Base-by-base conservation (phyloP, 441 rosid species). In the Gossypium schwendimanii region DNA sequence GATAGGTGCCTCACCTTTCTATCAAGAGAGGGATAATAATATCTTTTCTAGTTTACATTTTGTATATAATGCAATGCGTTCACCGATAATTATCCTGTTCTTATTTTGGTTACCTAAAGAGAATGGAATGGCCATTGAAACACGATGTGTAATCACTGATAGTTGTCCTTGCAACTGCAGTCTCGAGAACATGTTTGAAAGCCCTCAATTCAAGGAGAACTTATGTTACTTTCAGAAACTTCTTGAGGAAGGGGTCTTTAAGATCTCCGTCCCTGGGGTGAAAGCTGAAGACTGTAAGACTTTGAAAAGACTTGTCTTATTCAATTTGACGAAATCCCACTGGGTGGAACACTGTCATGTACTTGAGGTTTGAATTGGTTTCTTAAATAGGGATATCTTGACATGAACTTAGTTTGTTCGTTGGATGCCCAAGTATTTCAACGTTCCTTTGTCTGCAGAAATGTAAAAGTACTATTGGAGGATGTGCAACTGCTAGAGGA, bases 181-280 rank as follows among this genome's bases (percentile, higher is more conserved):
- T 87, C 84, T 90, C 70, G 66, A 79, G 82, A 77, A 72, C 83
- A 82, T 91, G 98, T 95, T 91, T 45, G 86, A 84, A 74, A 89
- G 95, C 83, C 82, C 76, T 77, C 96, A 89, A 69, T 93, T 90
- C 84, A 89, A 88, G 93, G 97, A 93, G 82, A 90, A 91, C 78
- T 77, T 89, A 76, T 78, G 81, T 77, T 84, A 83, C 81, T 88
- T 90, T 69, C 92, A 91, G 80, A 78, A 85, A 69, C 84, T 95
- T 77, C 91, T 91, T 52, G 85, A 79, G 31, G 93, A 91, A 83
- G 98, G 99, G 79, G 81, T 92, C 68, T 93, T 90, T 78, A 97
- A 91, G 75, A 75, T 83, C 71, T 86, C 93, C 44, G 73, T 76
- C 54, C 61, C 78, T 5, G 91, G 83, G 75, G 84, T 73, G 54